Percentiles rank a stretch among this genome's conserved stretches.
Conservation (phyloP, 2,329 filamentous ascomycete genomes). For the Nemania sp. region DNA sequence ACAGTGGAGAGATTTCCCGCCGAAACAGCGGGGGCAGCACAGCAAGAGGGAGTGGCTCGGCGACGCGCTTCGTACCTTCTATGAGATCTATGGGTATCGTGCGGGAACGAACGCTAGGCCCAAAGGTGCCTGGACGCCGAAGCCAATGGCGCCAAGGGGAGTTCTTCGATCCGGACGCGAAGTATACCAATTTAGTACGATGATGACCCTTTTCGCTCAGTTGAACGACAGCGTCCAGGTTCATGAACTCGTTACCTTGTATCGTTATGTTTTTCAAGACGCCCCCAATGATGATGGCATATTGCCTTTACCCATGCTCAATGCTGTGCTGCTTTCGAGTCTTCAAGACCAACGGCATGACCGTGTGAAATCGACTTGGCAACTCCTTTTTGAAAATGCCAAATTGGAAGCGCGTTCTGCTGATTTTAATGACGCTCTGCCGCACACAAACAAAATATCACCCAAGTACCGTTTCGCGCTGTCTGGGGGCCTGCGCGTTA, state of each 20-base stretch:
- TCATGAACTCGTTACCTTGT: slow-evolving; percentile 67
- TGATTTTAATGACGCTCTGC: slow-evolving; percentile 39
- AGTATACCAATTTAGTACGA: slow-evolving; percentile 55
- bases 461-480: slow-evolving; percentile 66
- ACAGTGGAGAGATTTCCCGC: slow-evolving; percentile 51
- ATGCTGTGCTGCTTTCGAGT: slow-evolving; percentile 76
- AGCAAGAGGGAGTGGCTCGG: slow-evolving; percentile 48
- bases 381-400: slow-evolving; percentile 67
- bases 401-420: slow-evolving; percentile 57
- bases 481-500: slow-evolving; percentile 61
- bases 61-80: slow-evolving; percentile 53
- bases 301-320: slow-evolving; percentile 67
- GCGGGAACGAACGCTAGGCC: slow-evolving; percentile 27
- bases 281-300: slow-evolving; percentile 49
- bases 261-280: slow-evolving; percentile 57
- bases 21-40: slow-evolving; percentile 33
- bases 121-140: slow-evolving; percentile 22
- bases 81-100: slow-evolving; percentile 46
- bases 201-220: slow-evolving; percentile 57
- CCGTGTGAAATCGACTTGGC: slow-evolving; percentile 75
- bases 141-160: slow-evolving; percentile 27
- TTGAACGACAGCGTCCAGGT: slow-evolving; percentile 65
- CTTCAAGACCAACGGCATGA: slow-evolving; percentile 67
- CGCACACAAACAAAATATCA: slow-evolving; percentile 58
- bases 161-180: slow-evolving; percentile 42